Conservation (phyloP, 2,329 filamentous ascomycete genomes). For the Fusarium beomiforme region DNA sequence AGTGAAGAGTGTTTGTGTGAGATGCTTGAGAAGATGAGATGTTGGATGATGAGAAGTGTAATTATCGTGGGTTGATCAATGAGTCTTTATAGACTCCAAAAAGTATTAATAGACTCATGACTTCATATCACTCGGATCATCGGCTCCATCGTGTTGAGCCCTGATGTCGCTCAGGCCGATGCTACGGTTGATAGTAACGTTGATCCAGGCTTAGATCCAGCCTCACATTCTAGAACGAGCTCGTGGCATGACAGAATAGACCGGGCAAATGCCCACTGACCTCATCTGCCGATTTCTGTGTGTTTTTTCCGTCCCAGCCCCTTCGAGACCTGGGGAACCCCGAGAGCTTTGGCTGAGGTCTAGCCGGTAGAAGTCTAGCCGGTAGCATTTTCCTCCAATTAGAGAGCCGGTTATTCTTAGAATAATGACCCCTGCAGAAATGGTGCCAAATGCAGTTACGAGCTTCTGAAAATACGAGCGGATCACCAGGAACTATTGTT, state of each 20-base stretch:
- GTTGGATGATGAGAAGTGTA: constrained; percentile 14
- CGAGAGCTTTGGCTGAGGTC: background rate
- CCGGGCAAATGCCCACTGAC: fast-evolving
- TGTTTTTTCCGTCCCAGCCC: background rate
- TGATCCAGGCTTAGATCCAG: background rate
- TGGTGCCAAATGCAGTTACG: constrained; percentile 1
- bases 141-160: background rate
- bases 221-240: background rate
- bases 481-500: background rate
- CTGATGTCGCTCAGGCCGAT: background rate
- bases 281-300: background rate
- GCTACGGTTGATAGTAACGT: background rate
- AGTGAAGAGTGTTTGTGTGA: constrained; percentile 4
- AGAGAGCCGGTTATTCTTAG: background rate
- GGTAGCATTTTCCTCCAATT: background rate
- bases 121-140: constrained; percentile 1
- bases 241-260: background rate
- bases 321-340: constrained; percentile 5
- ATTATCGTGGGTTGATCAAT: background rate
- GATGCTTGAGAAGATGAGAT: constrained; percentile 18
- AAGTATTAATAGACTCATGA: constrained; percentile 23
- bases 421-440: background rate
- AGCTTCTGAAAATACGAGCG: constrained; percentile 10
- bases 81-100: constrained; percentile 17
- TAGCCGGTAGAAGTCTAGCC: background rate